phyloP scores from a whole-genome alignment of 345 rosid species.

The Eucalyptus marginata region DNA sequence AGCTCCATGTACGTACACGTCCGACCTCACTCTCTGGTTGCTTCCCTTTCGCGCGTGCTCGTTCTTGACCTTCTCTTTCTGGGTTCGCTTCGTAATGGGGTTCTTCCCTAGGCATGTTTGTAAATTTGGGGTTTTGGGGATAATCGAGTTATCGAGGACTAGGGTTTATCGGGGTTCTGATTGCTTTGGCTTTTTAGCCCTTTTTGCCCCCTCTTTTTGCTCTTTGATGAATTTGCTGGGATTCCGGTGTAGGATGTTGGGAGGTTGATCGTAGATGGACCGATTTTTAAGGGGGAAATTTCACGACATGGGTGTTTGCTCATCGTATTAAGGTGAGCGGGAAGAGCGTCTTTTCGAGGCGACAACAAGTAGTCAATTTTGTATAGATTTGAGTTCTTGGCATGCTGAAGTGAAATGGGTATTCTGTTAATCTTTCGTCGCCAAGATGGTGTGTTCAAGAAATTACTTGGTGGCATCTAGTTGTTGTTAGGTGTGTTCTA shows the following conservation, averaged over 20 bases:
- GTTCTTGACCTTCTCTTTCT: background rate
- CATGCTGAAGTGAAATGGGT: background rate
- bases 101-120: background rate
- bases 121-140: background rate
- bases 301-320: background rate
- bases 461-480: background rate
- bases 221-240: background rate
- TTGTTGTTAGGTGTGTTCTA: background rate
- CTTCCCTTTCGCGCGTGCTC: background rate
- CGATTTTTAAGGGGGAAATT: background rate
- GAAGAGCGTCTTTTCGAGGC: background rate
- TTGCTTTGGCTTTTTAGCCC: background rate
- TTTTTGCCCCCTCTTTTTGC: background rate
- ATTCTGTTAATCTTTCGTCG: background rate
- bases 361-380: background rate
- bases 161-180: background rate
- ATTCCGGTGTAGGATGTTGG: background rate
- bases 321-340: background rate
- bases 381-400: background rate
- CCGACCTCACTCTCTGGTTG: background rate
- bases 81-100: background rate
- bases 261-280: background rate
- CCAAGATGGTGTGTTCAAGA: background rate
- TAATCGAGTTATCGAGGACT: background rate
- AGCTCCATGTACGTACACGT: conserved; percentile 55